A percentile compares a stretch with the other conserved stretches of the same genome.
Conservation (phyloP, 2,329 filamentous ascomycete species). For the Nannizziopsis arthrosporioides region DNA sequence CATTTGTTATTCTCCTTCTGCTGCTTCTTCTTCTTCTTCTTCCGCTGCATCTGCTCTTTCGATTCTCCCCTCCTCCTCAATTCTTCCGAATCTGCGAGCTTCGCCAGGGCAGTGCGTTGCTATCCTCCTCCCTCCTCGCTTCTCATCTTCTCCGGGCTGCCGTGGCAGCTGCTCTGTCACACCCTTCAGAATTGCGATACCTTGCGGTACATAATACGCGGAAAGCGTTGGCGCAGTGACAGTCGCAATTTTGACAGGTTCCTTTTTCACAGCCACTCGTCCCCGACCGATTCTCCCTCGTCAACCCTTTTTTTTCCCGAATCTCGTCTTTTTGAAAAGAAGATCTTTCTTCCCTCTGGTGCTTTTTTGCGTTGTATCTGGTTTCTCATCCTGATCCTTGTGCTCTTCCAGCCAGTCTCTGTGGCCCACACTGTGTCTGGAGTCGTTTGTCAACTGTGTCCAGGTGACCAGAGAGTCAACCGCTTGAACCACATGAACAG, state of each 20-base stretch:
- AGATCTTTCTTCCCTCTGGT: neutral
- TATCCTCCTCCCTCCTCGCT: neutral
- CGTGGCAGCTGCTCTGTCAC: slow-evolving; percentile 4
- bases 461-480: slow-evolving; percentile 8
- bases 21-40: slow-evolving; percentile 12
- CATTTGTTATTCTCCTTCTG: slow-evolving; percentile 2
- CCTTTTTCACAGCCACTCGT: neutral
- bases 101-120: neutral
- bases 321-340: neutral
- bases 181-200: slow-evolving; percentile 1
- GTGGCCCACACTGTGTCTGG: neutral
- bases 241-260: neutral
- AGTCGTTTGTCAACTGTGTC: neutral
- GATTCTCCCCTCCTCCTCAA: slow-evolving; percentile 8
- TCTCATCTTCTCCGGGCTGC: neutral
- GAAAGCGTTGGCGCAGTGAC: neutral
- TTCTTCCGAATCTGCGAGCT: neutral
- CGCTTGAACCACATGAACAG: slow-evolving; percentile 7
- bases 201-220: no score
- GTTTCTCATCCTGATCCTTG: neutral
- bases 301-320: neutral
- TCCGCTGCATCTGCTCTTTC: slow-evolving; percentile 9
- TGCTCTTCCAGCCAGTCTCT: neutral
- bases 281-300: neutral
- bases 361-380: neutral